Base-by-base conservation (phyloP, 768 basidiomycete species). In the Psilocybe cyanescens region DNA sequence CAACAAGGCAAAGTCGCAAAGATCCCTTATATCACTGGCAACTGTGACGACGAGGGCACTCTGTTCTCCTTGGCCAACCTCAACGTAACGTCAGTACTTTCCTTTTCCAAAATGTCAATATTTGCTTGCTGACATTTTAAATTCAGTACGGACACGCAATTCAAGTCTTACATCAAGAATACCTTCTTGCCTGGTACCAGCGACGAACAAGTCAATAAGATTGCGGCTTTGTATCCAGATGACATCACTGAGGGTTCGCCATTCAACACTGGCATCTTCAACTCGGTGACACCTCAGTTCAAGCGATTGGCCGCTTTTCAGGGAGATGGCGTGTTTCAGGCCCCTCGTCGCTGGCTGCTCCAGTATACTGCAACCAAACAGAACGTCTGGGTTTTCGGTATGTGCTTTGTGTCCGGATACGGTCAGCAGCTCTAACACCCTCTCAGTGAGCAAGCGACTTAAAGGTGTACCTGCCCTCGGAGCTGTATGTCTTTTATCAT, bases 41-140 rank as follows among this genome's bases (percentile, higher is more conserved):
- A 86, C 62, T 82, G 80, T 62, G 85, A 87, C 57, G 87, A 88
- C 55, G 87, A 88, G 65, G 87, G 86, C 11, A 84, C 86, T 0
- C 31, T 83, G 0, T 85, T 85, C 63, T 78, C 83, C 2, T 62
- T 85, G 5, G 74, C 80, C 3, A 80, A 73, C 2, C 55, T 78
- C 39, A 84, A 85, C 53, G 60, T 83, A 52, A 84, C 82, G 83
- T 82, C 59, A 59, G 79, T 55, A 3, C 14, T 11, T 31, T 46
- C 30, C 12, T 33, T 14, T 4, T 6, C 35, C 24, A 28, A 8
- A 11, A 44, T 24, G 7, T 46, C 28, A 19, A n/a, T 14, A 5
- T 35, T 1, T 55, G 6, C 53, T 14, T 17, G 9, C 1, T 12
- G 6, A 16, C 12, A 17, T 44, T 37, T 28, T 12, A 6, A n/a